phyloP scores from a whole-genome alignment of 2,329 filamentous ascomycete species.

The Raffaelea ambrosiae region DNA sequence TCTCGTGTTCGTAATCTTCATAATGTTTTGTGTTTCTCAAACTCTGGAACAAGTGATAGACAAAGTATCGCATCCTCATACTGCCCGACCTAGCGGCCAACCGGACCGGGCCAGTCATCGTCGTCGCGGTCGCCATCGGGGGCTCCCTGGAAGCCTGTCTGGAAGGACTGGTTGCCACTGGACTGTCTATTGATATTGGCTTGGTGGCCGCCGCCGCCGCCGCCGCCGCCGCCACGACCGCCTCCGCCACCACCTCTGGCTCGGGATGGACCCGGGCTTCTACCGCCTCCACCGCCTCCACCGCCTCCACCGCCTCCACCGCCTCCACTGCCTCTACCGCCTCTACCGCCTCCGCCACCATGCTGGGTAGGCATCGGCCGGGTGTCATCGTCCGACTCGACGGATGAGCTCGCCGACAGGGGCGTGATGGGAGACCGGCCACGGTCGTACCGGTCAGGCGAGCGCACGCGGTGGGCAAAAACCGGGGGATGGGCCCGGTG shows the following conservation, averaged over 20 bases:
- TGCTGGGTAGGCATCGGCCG: too few relatives aligned
- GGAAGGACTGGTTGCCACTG: not conserved
- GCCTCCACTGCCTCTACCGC: not conserved
- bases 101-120: not conserved
- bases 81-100: too few relatives aligned
- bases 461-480: not conserved
- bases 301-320: not conserved
- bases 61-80: too few relatives aligned
- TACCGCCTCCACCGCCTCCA: not conserved
- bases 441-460: too few relatives aligned
- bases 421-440: not conserved
- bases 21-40: too few relatives aligned
- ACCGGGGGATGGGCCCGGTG: not conserved
- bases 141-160: not conserved
- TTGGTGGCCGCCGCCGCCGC: not conserved
- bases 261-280: not conserved
- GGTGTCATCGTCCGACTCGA: too few relatives aligned
- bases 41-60: too few relatives aligned
- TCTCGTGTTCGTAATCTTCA: too few relatives aligned
- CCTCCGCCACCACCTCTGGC: not conserved
- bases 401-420: not conserved
- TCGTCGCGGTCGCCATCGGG: not conserved
- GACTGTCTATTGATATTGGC: not conserved
- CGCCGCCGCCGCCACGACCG: not conserved
- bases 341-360: not conserved